phyloP scores from a whole-genome alignment of 2,329 filamentous ascomycete genomes.

The Magnaporthiopsis poae region DNA sequence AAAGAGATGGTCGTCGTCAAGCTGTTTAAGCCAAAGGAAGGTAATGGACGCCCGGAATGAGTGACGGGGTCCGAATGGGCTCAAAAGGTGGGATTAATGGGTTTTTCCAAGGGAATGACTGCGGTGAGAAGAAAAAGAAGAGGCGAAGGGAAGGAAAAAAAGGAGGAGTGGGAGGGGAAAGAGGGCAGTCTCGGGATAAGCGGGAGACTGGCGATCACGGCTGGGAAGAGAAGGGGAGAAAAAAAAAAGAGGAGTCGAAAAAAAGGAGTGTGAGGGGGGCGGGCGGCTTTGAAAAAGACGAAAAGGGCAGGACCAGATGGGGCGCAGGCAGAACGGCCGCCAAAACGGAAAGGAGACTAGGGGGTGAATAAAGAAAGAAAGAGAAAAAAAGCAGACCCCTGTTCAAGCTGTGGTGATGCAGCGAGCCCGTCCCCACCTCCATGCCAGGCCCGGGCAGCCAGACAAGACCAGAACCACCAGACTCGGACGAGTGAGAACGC shows the following conservation, averaged over 20 bases:
- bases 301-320: conserved; percentile 3
- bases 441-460: too few relatives aligned
- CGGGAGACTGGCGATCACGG: conserved; percentile 20
- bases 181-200: conserved; percentile 4
- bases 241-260: conserved; percentile 9
- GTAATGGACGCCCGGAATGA: conserved; percentile 41
- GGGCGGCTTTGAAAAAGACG: conserved; percentile 5
- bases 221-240: conserved; percentile 11
- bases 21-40: conserved; percentile 25
- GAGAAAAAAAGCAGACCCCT: conserved; percentile 3
- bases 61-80: conserved; percentile 36
- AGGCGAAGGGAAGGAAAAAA: conserved; percentile 14
- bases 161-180: conserved; percentile 10
- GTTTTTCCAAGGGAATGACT: conserved; percentile 40
- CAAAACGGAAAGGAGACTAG: too few relatives aligned
- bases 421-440: too few relatives aligned
- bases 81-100: conserved; percentile 23
- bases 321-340: conserved; percentile 2
- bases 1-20: conserved; percentile 19
- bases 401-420: background rate
- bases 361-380: background rate
- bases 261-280: conserved; percentile 10
- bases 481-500: too few relatives aligned
- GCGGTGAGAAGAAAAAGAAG: conserved; percentile 32
- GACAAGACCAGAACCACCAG: too few relatives aligned